Conservation (phyloP, 805 yeast genomes). For the Starmera pachycereana region DNA sequence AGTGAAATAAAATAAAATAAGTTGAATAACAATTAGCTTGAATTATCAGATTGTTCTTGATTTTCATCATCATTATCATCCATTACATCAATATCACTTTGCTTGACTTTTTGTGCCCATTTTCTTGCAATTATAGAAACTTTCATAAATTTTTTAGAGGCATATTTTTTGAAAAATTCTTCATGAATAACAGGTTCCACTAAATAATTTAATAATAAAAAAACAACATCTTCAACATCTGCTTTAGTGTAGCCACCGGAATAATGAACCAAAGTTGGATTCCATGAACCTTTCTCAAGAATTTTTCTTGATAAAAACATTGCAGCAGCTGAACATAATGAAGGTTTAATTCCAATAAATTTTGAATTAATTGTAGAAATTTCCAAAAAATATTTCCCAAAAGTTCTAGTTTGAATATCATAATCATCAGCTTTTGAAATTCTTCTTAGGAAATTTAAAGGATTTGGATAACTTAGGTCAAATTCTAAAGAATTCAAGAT, state of each 20-base stretch:
- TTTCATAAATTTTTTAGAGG: slow-evolving; percentile 80
- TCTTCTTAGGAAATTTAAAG: slow-evolving; percentile 85
- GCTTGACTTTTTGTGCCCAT: slow-evolving; percentile 60
- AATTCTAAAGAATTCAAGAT: slow-evolving; percentile 66
- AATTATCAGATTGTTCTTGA: not conserved
- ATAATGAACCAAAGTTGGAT: slow-evolving; percentile 78
- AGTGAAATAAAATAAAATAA: too few relatives aligned
- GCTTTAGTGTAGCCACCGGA: slow-evolving; percentile 79
- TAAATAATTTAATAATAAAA: slow-evolving; percentile 65
- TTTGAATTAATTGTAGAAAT: slow-evolving; percentile 70
- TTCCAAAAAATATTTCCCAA: slow-evolving; percentile 81
- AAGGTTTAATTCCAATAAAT: slow-evolving; percentile 70
- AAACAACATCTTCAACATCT: slow-evolving; percentile 63
- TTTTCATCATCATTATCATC: not conserved
- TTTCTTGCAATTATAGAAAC: slow-evolving; percentile 71
- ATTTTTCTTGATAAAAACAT: slow-evolving; percentile 79
- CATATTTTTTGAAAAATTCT: slow-evolving; percentile 89
- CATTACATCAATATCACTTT: slow-evolving; percentile 8
- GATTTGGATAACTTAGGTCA: slow-evolving; percentile 80
- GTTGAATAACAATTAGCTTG: not conserved
- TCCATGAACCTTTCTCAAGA: slow-evolving; percentile 67
- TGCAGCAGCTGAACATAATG: slow-evolving; percentile 80
- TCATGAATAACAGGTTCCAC: slow-evolving; percentile 80
- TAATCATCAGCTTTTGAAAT: slow-evolving; percentile 92
- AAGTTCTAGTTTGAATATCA: slow-evolving; percentile 81